Base-by-base conservation (phyloP, 371 early-diverging fungal species). In the Synchytrium microbalum region DNA sequence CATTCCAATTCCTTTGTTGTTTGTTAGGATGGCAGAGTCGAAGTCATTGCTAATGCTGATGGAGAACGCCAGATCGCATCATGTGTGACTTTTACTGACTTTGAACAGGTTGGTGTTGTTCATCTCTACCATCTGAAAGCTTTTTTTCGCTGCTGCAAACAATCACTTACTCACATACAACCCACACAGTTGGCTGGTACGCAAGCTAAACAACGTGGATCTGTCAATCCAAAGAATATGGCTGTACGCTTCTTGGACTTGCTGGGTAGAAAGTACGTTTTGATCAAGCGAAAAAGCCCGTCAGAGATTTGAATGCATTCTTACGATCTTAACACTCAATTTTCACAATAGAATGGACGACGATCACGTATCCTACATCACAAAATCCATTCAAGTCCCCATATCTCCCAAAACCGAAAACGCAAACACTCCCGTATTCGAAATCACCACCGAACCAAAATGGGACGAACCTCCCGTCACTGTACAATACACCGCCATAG, bases 41-140 rank as follows among this genome's bases (percentile, higher is more conserved):
- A 94, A 69, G 87, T 92, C 73, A 93, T 96, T 72, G 96, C 97
- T 69, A 95, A 96, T 81, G 93, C 92, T 74, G 97, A 96, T 74
- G 97, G 97, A 78, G 95, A 95, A 75, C 84, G 95, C 71, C 88
- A 90, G 77, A 93, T 93, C 69, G 92, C 97, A 58, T 86, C 91
- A 58, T 88, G 85, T 72, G 88, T 95, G 61, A 92, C 94, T 68
- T 93, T 92, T 84, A 85, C 89, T n/a, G 89, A 87, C 58, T 86
- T 88, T 60, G 95, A 95, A 72, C 90, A 88, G 77, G 88, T 86
- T 69, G 63, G 31, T 64, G 26, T 70, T 28, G 23, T 19, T 65
- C 24, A 0, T 26, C 26, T 62, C 69, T 29, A 16, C 32, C 64
- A 53, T 14, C 23, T 67, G 3, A n/a, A 16, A 64, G 14, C 28